A percentile compares a stretch with the other conserved stretches of the same genome.
phyloP scores from a whole-genome alignment of 257 asterid genomes.

The Nicotiana tomentosiformis region DNA sequence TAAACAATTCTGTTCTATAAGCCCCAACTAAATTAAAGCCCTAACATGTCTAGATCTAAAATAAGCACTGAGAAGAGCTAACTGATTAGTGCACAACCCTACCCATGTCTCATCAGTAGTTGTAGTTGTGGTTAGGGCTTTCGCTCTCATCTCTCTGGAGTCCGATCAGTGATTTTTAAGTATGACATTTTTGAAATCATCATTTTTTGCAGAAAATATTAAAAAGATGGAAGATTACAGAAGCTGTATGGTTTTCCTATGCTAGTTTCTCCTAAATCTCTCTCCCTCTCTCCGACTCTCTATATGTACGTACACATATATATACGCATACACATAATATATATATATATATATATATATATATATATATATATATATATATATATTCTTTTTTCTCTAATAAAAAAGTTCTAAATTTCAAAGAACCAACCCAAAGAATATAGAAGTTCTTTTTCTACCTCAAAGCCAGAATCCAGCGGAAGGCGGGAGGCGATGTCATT shows the following conservation, averaged over 20 bases:
- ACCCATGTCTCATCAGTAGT: background rate
- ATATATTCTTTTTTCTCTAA: background rate
- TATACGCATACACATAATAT: background rate
- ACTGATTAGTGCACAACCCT: background rate
- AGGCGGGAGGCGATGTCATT: constrained; percentile 57
- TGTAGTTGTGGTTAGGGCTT: background rate
- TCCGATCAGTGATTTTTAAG: background rate
- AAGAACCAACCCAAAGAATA: background rate
- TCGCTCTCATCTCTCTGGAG: background rate
- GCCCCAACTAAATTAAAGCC: no score
- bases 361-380: no score
- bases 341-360: background rate
- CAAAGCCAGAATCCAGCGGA: constrained; percentile 96
- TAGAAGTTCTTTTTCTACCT: constrained; percentile 36
- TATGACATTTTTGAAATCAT: background rate
- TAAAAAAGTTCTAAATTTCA: background rate
- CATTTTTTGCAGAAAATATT: background rate
- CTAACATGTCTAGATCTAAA: no score
- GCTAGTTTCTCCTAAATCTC: background rate
- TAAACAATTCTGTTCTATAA: background rate
- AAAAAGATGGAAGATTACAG: background rate
- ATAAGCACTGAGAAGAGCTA: background rate
- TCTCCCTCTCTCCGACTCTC: background rate
- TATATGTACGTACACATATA: background rate
- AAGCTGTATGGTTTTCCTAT: background rate